Evolutionary conservation across 208 protist species (phyloP).

Genomic region (Leishmania gerbilli): DNA sequence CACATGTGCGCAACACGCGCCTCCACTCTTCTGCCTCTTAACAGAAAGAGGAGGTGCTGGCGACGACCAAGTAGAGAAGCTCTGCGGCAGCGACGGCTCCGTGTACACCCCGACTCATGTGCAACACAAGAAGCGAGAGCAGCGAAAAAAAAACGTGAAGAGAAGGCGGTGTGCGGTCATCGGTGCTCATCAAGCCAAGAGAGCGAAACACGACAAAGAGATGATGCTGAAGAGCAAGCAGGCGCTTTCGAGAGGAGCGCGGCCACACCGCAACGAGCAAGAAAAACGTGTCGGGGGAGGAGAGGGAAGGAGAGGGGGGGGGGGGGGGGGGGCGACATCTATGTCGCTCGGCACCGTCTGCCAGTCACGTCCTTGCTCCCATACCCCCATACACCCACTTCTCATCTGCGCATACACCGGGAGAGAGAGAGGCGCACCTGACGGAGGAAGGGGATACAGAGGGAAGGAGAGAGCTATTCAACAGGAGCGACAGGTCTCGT

Average conservation of each 20-base stretch:
- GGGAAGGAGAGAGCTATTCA: slow-evolving; percentile 5
- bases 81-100: not conserved
- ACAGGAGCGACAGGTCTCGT: not conserved
- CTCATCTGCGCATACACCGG: not conserved
- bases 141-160: not conserved
- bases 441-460: not conserved
- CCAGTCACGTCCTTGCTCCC: too few species aligned
- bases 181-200: not conserved
- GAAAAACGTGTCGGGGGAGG: not conserved
- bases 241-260: not conserved
- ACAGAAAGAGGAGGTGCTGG: not conserved
- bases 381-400: not conserved
- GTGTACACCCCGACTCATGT: not conserved
- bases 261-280: not conserved
- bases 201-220: not conserved
- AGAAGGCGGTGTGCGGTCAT: not conserved
- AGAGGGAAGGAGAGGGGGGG: not conserved
- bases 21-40: not conserved
- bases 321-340: not conserved
- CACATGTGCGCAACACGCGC: not conserved
- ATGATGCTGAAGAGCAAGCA: not conserved
- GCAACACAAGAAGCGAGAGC: not conserved
- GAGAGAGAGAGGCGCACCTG: not conserved
- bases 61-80: not conserved
- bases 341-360: not conserved